Percentiles rank a stretch among this genome's conserved stretches.
These are phyloP conservation scores for Sporodiniella umbellata DNA, from an alignment of 371 early-diverging fungal species.

Conservation along the genomic window DNA sequence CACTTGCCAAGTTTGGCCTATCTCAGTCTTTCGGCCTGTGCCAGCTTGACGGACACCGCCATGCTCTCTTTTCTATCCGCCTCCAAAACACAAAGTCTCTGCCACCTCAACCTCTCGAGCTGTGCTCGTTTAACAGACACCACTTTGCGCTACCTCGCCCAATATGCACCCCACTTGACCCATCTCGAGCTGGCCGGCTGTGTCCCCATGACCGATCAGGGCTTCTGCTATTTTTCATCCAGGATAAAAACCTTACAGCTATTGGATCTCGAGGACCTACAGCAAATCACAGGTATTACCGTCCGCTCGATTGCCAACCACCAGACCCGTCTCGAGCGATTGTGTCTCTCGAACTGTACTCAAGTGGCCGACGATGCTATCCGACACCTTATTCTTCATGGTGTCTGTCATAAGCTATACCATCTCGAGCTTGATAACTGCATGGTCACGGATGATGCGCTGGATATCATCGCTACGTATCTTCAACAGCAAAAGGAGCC, in stretches of 20 bases:
- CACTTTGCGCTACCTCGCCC: slow-evolving; percentile 34
- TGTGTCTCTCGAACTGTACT: slow-evolving; percentile 55
- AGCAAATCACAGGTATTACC: slow-evolving; percentile 44
- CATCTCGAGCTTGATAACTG: slow-evolving; percentile 43
- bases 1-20: slow-evolving; percentile 38
- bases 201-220: slow-evolving; percentile 45
- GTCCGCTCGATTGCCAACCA: slow-evolving; percentile 43
- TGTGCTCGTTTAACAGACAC: slow-evolving; percentile 46
- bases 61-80: slow-evolving; percentile 32
- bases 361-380: slow-evolving; percentile 48
- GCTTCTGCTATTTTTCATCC: slow-evolving; percentile 39
- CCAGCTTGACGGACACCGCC: slow-evolving; percentile 39
- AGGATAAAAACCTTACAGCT: slow-evolving; percentile 32
- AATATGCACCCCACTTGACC: slow-evolving; percentile 28
- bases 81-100: background rate
- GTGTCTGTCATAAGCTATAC: slow-evolving; percentile 24
- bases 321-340: slow-evolving; percentile 29
- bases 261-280: slow-evolving; percentile 56
- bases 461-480: slow-evolving; percentile 26
- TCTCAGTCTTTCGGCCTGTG: slow-evolving; percentile 48
- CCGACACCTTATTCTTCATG: slow-evolving; percentile 26
- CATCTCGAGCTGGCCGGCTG: slow-evolving; percentile 55
- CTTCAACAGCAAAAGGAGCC: slow-evolving; percentile 2
- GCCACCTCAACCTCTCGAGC: slow-evolving; percentile 47
- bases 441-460: slow-evolving; percentile 30